Evolutionary conservation across 2,329 filamentous ascomycete genomes (phyloP).

Genomic region (Xylaria sp.): DNA sequence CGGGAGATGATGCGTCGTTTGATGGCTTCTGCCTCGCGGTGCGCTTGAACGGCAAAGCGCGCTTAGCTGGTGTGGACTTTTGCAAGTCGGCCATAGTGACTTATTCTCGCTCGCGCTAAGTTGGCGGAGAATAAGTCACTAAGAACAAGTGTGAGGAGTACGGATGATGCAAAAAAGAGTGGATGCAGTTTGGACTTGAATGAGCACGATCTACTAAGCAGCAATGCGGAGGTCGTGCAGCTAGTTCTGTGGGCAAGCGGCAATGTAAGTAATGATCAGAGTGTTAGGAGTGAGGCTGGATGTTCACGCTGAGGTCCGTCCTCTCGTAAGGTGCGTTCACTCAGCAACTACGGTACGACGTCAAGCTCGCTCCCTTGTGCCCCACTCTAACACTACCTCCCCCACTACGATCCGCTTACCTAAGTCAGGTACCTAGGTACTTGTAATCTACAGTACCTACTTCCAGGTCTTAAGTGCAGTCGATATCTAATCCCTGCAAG

Average conservation of each 20-base stretch:
- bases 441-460: not conserved
- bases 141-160: not conserved
- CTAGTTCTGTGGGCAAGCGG: not conserved
- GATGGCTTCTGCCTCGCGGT: slow-evolving; percentile 48
- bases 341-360: slow-evolving; percentile 11
- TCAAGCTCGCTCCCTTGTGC: no score
- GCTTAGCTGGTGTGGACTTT: slow-evolving; percentile 38
- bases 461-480: no score
- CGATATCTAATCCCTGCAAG: slow-evolving; percentile 10
- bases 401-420: not conserved
- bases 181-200: no score
- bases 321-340: not conserved
- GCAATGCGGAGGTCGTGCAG: not conserved
- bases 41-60: slow-evolving; percentile 57
- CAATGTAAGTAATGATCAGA: not conserved
- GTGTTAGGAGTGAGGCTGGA: not conserved
- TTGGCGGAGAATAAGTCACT: not conserved
- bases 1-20: slow-evolving; percentile 35
- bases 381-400: not conserved
- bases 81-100: slow-evolving; percentile 43
- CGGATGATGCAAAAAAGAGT: not conserved
- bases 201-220: no score
- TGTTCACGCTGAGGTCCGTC: not conserved
- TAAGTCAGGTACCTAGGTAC: not conserved
- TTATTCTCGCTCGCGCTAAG: not conserved